Conservation (phyloP, 257 asterid genomes). For the Capsicum pubescens region DNA sequence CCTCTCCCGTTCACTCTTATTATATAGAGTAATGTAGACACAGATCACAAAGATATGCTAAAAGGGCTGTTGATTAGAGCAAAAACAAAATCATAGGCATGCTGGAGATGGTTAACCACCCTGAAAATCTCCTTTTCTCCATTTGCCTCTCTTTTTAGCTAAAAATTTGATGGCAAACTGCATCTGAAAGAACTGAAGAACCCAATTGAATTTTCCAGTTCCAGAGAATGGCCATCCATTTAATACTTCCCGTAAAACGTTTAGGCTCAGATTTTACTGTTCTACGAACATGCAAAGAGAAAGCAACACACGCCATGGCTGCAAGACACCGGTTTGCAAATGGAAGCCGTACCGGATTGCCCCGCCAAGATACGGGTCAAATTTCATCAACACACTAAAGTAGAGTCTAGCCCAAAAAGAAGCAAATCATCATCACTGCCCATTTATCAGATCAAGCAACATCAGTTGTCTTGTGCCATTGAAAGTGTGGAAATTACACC, state of each 20-base stretch:
- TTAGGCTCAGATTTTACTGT: not conserved
- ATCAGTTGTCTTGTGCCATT: not conserved
- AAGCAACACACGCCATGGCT: not conserved
- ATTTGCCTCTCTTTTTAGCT: not conserved
- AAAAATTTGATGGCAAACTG: not conserved
- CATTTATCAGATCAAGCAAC: not conserved
- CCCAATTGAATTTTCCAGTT: not conserved
- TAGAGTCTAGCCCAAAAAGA: not conserved
- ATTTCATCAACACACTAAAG: not conserved
- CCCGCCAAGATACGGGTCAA: not conserved
- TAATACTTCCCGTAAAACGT: not conserved
- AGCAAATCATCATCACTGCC: not conserved
- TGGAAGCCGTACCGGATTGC: not conserved
- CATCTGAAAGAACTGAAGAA: not conserved
- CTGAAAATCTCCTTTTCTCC: not conserved
- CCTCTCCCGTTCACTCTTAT: too few relatives aligned
- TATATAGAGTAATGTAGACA: too few relatives aligned
- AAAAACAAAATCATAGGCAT: not conserved
- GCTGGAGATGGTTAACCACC: not conserved
- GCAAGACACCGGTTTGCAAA: not conserved
- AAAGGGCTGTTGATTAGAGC: not conserved
- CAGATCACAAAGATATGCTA: not conserved
- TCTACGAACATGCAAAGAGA: not conserved
- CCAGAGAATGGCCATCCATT: not conserved
- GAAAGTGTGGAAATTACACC: not conserved